Percentiles rank a stretch among this genome's conserved stretches.
phyloP scores from a whole-genome alignment of 257 asterid species.

The Anisodus acutangulus region DNA sequence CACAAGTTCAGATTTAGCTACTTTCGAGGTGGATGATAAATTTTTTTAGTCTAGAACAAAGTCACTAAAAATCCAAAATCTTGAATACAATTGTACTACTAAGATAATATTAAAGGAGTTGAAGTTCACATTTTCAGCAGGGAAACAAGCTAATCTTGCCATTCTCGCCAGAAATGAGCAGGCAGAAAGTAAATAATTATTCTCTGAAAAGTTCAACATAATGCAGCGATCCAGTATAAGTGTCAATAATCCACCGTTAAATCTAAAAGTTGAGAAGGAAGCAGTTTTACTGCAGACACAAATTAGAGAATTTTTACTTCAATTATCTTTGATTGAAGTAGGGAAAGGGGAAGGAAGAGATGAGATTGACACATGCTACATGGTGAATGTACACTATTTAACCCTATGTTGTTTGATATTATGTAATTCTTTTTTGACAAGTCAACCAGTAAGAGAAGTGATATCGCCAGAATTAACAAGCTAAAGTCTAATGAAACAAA shows the following conservation, averaged over 20 bases:
- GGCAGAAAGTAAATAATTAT: not conserved
- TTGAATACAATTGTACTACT: not conserved
- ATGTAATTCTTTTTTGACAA: not conserved
- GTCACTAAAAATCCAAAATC: not conserved
- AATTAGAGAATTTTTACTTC: not conserved
- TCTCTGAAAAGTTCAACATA: not conserved
- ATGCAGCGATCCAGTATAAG: not conserved
- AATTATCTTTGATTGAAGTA: slow-evolving; percentile 11
- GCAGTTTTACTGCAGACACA: not conserved
- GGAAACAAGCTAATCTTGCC: not conserved
- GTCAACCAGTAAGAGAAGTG: slow-evolving; percentile 13
- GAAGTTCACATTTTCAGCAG: not conserved
- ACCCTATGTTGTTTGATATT: not conserved
- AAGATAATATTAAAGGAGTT: not conserved
- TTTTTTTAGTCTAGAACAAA: not conserved
- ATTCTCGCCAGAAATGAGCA: not conserved
- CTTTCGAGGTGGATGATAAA: not conserved
- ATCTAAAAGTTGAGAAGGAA: not conserved
- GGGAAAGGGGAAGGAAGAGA: slow-evolving; percentile 12
- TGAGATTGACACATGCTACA: not conserved
- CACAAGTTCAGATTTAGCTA: not conserved
- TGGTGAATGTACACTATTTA: not conserved
- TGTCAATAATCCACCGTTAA: not conserved
- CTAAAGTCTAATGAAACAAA: not conserved
- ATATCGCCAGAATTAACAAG: not conserved